Conservation (phyloP, 345 rosid species). For the Combretum micranthum region DNA sequence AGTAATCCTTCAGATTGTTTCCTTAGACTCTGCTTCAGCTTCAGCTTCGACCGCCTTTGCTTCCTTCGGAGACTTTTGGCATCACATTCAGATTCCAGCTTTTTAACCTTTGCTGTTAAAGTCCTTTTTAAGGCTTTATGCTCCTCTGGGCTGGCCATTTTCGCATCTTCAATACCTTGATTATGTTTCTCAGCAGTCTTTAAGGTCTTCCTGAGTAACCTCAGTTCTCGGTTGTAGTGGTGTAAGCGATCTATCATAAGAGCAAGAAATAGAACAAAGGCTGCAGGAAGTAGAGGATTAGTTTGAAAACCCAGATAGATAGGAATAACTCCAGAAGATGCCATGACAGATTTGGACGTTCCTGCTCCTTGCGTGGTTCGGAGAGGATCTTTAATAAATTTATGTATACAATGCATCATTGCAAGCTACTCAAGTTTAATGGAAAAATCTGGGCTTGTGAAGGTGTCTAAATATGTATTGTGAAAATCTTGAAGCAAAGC, state of each 20-base stretch:
- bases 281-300: conserved; percentile 23
- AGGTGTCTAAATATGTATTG: no score
- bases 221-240: conserved; percentile 78
- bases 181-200: conserved; percentile 67
- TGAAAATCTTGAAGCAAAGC: no score
- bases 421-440: no score
- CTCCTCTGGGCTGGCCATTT: conserved; percentile 36
- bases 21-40: conserved; percentile 51
- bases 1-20: conserved; percentile 73
- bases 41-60: conserved; percentile 49
- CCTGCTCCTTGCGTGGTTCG: no score
- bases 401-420: no score
- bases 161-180: conserved; percentile 51
- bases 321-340: no score
- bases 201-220: conserved; percentile 64
- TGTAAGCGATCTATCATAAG: conserved; percentile 86
- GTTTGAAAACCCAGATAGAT: neutral
- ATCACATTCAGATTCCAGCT: conserved; percentile 44
- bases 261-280: conserved; percentile 65
- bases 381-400: no score
- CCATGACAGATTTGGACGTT: no score
- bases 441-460: no score
- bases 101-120: conserved; percentile 37
- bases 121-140: conserved; percentile 32
- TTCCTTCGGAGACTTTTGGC: conserved; percentile 41